Evolutionary conservation across 768 basidiomycete species (phyloP).

Genomic region (Dentipellis sp.): DNA sequence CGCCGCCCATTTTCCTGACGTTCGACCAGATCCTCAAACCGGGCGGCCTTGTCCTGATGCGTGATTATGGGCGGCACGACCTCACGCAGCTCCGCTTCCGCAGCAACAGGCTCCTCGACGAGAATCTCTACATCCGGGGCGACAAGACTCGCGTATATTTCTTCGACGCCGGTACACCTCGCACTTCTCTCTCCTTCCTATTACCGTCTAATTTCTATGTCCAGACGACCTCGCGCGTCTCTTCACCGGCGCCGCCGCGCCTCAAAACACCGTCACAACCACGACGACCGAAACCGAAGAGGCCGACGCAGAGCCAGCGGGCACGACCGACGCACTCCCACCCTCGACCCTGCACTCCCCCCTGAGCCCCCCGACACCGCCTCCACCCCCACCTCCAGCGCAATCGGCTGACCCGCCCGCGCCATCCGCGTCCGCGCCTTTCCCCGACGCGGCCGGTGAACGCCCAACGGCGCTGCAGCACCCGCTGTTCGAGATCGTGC

Average conservation of each 20-base stretch:
- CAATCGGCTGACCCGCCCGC: background rate
- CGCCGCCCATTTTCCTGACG: background rate
- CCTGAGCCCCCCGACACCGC: background rate
- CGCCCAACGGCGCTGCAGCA: conserved; percentile 26
- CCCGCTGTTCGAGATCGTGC: conserved; percentile 69
- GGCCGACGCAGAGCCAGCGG: conserved; percentile 11
- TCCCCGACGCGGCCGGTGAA: background rate
- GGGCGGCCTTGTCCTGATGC: conserved; percentile 71
- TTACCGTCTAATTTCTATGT: background rate
- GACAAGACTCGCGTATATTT: conserved; percentile 98
- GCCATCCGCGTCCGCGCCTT: background rate
- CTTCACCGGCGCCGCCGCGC: conserved; percentile 56
- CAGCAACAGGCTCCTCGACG: conserved; percentile 74
- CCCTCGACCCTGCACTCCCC: background rate
- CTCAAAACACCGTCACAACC: conserved; percentile 24
- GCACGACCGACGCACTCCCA: background rate
- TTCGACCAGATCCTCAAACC: conserved; percentile 75
- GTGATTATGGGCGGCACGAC: conserved; percentile 94
- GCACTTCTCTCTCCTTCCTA: background rate
- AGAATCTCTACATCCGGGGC: conserved; percentile 93
- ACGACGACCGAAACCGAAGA: conserved; percentile 24
- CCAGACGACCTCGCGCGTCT: conserved; percentile 72
- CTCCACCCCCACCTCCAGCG: background rate
- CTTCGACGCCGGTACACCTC: conserved; percentile 65
- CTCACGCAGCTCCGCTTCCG: conserved; percentile 94